A percentile compares a stretch with the other conserved stretches of the same genome.
phyloP scores from a whole-genome alignment of 257 asterid species.

The Euphrasia confusa region DNA sequence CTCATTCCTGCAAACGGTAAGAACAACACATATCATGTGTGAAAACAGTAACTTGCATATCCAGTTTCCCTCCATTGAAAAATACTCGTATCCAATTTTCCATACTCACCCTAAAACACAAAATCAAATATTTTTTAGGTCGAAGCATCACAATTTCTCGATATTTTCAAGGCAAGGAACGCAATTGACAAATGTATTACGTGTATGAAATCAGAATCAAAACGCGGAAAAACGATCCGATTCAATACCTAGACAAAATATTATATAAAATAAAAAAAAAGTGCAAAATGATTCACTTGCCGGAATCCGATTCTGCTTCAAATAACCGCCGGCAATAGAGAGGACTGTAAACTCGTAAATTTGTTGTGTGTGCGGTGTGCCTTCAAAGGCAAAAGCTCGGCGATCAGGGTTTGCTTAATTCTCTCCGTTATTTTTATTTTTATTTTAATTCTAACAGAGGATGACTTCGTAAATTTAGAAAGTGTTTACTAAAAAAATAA shows the following conservation, averaged over 20 bases:
- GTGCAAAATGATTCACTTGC: slow-evolving; percentile 6
- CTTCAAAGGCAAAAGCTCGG: background rate
- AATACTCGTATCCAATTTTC: background rate
- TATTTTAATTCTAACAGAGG: no score
- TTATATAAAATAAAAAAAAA: no score
- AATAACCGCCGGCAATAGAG: slow-evolving; percentile 18
- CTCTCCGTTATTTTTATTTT: no score
- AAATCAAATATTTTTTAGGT: slow-evolving; percentile 8
- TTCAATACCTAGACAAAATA: slow-evolving; percentile 15
- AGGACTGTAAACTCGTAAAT: slow-evolving; percentile 15
- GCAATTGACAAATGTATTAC: slow-evolving; percentile 17
- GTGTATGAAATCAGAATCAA: background rate
- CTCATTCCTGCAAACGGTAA: slow-evolving; percentile 24
- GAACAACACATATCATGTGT: no score
- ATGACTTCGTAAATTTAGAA: no score
- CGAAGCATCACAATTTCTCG: slow-evolving; percentile 13
- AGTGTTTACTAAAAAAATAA: no score
- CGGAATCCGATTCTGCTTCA: slow-evolving; percentile 7
- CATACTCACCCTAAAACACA: background rate
- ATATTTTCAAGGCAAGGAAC: slow-evolving; percentile 5
- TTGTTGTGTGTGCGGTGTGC: background rate
- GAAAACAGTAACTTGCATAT: background rate
- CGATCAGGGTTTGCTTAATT: no score
- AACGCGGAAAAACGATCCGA: background rate
- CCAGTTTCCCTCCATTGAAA: background rate